A percentile compares a stretch with the other conserved stretches of the same genome.
These are phyloP conservation scores for Huntiella moniliformis DNA, from an alignment of 2,329 filamentous ascomycete genomes.

Conservation along the genomic window DNA sequence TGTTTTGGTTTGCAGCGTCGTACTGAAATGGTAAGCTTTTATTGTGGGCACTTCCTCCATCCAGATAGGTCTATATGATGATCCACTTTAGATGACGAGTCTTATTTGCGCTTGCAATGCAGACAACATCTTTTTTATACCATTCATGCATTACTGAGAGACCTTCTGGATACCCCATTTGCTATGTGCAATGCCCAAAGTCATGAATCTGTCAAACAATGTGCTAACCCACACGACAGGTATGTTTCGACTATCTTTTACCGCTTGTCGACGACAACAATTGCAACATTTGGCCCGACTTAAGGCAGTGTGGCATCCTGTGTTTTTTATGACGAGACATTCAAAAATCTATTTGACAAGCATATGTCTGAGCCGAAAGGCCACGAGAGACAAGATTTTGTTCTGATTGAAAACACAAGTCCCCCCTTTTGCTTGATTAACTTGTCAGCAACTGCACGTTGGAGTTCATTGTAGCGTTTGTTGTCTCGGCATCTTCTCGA, in stretches of 20 bases:
- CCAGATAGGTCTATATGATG: conserved; percentile 17
- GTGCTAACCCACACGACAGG: conserved; percentile 9
- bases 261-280: not conserved
- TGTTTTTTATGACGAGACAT: conserved; percentile 13
- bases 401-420: conserved; percentile 7
- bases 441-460: no score
- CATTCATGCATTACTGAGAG: conserved; percentile 52
- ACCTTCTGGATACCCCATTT: conserved; percentile 11
- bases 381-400: conserved; percentile 15
- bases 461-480: no score
- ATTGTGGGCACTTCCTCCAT: not conserved
- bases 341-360: conserved; percentile 64
- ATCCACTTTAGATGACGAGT: conserved; percentile 54
- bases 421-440: no score
- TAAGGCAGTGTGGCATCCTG: not conserved
- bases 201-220: not conserved
- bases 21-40: conserved; percentile 9
- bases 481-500: no score
- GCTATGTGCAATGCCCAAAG: conserved; percentile 9
- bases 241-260: not conserved
- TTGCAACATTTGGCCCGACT: no score
- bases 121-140: conserved; percentile 44
- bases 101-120: conserved; percentile 56
- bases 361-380: conserved; percentile 79
- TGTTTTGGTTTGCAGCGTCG: not conserved